Evolutionary conservation across 2,329 filamentous ascomycete genomes (phyloP).

Genomic region (Fusarium sp.): DNA sequence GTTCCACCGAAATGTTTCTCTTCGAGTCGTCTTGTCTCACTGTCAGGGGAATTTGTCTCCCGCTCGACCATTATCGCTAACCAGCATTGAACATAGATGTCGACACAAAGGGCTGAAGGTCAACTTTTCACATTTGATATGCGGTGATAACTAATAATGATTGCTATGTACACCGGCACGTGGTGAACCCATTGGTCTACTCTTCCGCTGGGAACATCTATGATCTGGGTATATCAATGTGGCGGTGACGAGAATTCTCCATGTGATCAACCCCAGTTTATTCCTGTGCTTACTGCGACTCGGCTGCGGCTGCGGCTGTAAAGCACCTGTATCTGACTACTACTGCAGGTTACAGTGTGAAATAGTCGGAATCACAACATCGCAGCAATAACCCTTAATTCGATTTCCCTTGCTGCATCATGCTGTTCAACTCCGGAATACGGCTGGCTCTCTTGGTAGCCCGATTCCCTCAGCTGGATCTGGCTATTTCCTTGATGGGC

Average conservation of each 20-base stretch:
- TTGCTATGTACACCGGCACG: constrained; percentile 14
- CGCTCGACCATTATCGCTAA: background rate
- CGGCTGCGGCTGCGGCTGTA: constrained; percentile 19
- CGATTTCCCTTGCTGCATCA: constrained; percentile 25
- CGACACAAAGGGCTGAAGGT: background rate
- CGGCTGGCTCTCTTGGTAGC: constrained; percentile 14
- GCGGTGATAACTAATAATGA: constrained; percentile 1
- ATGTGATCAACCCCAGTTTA: constrained; percentile 7
- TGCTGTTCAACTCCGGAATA: constrained; percentile 31
- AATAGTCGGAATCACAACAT: constrained; percentile 10
- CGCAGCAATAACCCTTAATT: constrained; percentile 6
- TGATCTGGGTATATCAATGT: background rate
- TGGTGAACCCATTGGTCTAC: constrained; percentile 32
- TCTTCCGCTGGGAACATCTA: constrained; percentile 10
- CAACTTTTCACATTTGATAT: background rate
- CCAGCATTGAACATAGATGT: background rate
- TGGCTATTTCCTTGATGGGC: constrained; percentile 4
- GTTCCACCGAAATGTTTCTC: background rate
- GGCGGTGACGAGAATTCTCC: constrained; percentile 16
- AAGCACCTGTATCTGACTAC: constrained; percentile 1
- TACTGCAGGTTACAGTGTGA: background rate
- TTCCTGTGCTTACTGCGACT: constrained; percentile 5
- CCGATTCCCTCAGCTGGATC: constrained; percentile 27
- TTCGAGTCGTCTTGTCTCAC: background rate
- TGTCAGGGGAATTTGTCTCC: background rate